Percentiles rank a stretch among this genome's conserved stretches.
Evolutionary conservation across 495 filamentous ascomycete species (phyloP).

Genomic region (Penicillium fimorum): DNA sequence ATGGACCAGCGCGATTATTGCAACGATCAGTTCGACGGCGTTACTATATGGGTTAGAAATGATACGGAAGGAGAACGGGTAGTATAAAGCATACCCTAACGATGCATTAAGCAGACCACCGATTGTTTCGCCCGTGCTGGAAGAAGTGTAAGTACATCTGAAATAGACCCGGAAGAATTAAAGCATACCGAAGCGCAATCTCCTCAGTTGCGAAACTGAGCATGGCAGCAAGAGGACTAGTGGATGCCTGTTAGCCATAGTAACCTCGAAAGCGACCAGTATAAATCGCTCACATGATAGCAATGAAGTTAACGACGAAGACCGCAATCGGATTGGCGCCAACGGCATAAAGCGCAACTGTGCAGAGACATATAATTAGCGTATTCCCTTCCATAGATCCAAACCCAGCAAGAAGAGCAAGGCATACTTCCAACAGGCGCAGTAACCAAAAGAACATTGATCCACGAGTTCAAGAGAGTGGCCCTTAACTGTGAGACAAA

Average conservation of each 20-base stretch:
- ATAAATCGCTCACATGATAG: slow-evolving; percentile 57
- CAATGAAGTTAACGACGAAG: slow-evolving; percentile 88
- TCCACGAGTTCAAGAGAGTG: slow-evolving; percentile 75
- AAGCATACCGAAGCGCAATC: slow-evolving; percentile 46
- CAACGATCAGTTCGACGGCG: slow-evolving; percentile 89
- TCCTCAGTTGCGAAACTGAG: slow-evolving; percentile 57
- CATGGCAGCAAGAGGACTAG: slow-evolving; percentile 53
- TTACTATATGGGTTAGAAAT: slow-evolving; percentile 47
- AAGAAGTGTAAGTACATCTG: slow-evolving; percentile 3
- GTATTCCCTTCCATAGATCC: background rate
- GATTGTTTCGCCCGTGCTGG: slow-evolving; percentile 68
- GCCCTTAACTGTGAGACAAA: slow-evolving; percentile 66
- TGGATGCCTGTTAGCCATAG: background rate
- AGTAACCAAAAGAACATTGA: slow-evolving; percentile 78
- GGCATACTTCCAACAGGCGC: slow-evolving; percentile 65
- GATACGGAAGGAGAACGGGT: background rate
- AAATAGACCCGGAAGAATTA: background rate
- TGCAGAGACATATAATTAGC: slow-evolving; percentile 9
- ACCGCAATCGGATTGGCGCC: slow-evolving; percentile 55
- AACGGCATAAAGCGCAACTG: slow-evolving; percentile 66
- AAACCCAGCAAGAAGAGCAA: background rate
- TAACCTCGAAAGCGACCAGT: background rate
- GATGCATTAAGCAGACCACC: slow-evolving; percentile 85
- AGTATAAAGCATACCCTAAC: slow-evolving; percentile 63
- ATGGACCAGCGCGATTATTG: slow-evolving; percentile 74